Evolutionary conservation across 192 early-diverging fungal species (phyloP), one percentile per base, ranked within the genome.

Genomic region (Martensiomyces pterosporus): DNA sequence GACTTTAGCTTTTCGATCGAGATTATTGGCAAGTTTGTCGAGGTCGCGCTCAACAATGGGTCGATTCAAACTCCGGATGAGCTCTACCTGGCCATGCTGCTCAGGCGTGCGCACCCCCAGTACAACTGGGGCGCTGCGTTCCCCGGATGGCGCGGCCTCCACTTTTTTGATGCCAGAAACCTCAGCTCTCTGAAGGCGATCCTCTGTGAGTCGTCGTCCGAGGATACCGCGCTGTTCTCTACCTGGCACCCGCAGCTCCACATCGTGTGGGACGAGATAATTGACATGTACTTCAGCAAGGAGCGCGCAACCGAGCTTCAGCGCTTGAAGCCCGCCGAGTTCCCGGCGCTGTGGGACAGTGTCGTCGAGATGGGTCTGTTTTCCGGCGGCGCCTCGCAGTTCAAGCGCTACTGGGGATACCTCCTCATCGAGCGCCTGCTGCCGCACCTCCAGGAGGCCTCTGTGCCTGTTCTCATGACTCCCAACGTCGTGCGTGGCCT

Each of bases 391-490:
- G 52, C 82, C 12, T 80, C 82, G 41, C 85, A 94, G 68, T 89
- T 91, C 60, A 84, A 88, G 54, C 91, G 88, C 64, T 91, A 80
- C 74, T 85, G 93, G 80, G 93, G 90, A 37, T 89, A 94, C 72
- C 82, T 89, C 44, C 58, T 94, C 17, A 82, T 96, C 36, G 81
- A 86, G 46, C 79, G 69, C 21, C 49, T 65, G 19, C 38, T 73
- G 55, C 47, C 58, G 32, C 37, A 46, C 23, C 59, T 65, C 35
- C 62, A 51, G 49, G 50, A 75, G 37, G 73, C 62, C 10, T 66
- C 47, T 9, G 55, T 70, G 39, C 60, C 73, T 2, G 33, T 61
- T 26, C 33, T 65, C 35, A 73, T 73, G 62, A 87, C 92, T 38
- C 81, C 79, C 17, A 86, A 90, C 63, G 82, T 96, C 38, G 83